Conservation (phyloP, 768 basidiomycete species). For the Neoboletus subvelutipes region DNA sequence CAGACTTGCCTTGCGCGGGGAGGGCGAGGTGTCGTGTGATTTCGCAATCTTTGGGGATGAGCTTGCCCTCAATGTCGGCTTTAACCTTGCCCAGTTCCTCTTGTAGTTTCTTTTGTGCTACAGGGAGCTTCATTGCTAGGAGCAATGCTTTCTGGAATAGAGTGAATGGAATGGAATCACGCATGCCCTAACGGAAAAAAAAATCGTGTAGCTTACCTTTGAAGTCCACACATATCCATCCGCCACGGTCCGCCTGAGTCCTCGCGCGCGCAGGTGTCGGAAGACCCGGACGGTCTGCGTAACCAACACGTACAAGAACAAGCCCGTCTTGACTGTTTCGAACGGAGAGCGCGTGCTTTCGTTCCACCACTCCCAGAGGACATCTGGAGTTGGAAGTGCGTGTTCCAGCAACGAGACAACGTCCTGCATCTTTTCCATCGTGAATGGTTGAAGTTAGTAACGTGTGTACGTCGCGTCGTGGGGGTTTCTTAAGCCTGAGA, state of each 20-base stretch:
- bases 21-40: conserved; percentile 67
- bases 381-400: not conserved
- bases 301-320: conserved; percentile 36
- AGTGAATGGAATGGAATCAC: not conserved
- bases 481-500: not conserved
- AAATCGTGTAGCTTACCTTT: conserved; percentile 14
- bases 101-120: conserved; percentile 57
- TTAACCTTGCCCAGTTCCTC: conserved; percentile 63
- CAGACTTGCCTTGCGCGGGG: conserved; percentile 59
- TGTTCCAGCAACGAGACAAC: conserved; percentile 11
- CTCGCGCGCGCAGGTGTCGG: conserved; percentile 40
- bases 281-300: conserved; percentile 27
- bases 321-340: conserved; percentile 32
- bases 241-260: conserved; percentile 25
- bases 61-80: conserved; percentile 61
- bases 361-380: conserved; percentile 16
- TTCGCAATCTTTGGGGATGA: conserved; percentile 62
- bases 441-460: not conserved
- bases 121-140: conserved; percentile 61
- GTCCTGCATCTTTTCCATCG: conserved; percentile 9
- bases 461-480: not conserved
- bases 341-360: conserved; percentile 17
- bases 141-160: conserved; percentile 48
- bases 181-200: no score
- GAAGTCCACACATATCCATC: conserved; percentile 32